A percentile compares a stretch with the other conserved stretches of the same genome.
These are phyloP conservation scores for Citrullus amarus DNA, from an alignment of 306 rosid genomes.

Conservation along the genomic window DNA sequence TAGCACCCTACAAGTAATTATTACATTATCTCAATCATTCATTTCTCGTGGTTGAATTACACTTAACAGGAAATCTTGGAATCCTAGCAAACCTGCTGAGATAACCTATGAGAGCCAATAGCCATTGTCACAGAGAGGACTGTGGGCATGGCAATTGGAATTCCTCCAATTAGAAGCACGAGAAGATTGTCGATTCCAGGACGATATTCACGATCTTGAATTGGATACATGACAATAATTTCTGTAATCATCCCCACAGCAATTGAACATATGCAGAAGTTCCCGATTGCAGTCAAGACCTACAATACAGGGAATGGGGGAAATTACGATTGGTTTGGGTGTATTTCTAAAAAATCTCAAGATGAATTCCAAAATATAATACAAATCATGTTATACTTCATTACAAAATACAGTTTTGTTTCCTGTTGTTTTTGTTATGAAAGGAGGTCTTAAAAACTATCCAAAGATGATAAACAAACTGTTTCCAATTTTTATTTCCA, in stretches of 20 bases:
- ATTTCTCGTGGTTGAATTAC: not conserved
- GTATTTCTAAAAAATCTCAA: not conserved
- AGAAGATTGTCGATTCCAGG: conserved; percentile 97
- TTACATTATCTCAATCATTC: conserved; percentile 6
- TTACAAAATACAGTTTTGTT: not conserved
- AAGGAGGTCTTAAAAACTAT: not conserved
- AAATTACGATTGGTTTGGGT: not conserved
- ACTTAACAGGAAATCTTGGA: conserved; percentile 10
- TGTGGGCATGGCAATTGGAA: conserved; percentile 99
- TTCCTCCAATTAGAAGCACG: conserved; percentile 97
- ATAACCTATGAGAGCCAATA: conserved; percentile 87
- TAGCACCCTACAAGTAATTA: conserved; percentile 68
- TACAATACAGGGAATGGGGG: conserved; percentile 14
- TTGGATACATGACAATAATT: conserved; percentile 91
- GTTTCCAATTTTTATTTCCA: not conserved
- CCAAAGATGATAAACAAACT: not conserved
- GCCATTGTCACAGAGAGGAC: conserved; percentile 98
- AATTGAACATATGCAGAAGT: conserved; percentile 95
- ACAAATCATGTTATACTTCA: not conserved
- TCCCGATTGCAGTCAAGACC: conserved; percentile 98
- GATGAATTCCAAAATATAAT: not conserved
- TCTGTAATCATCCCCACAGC: conserved; percentile 91
- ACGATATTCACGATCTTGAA: conserved; percentile 80
- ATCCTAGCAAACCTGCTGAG: conserved; percentile 72
- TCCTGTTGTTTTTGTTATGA: not conserved